A percentile compares a stretch with the other conserved stretches of the same genome.
phyloP scores from a whole-genome alignment of 192 early-diverging fungal genomes.

The Backusella circina region DNA sequence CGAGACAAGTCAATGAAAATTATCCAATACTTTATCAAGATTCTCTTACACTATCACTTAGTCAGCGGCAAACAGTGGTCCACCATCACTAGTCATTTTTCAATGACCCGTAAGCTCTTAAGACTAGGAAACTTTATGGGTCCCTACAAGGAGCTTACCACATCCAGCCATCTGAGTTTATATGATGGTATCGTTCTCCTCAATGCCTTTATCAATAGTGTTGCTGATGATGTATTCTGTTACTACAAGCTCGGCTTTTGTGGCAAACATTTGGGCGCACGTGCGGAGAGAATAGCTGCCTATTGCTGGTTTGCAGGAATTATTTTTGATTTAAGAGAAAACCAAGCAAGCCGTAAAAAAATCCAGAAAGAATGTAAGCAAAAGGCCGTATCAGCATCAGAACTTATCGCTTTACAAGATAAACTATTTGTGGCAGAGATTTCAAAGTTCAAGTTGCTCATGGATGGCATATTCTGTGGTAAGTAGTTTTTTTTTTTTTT shows the following conservation, averaged over 20 bases:
- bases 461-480: slow-evolving; percentile 77
- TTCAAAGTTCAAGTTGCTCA: slow-evolving; percentile 59
- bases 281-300: slow-evolving; percentile 57
- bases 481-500: slow-evolving; percentile 22
- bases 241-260: slow-evolving; percentile 66
- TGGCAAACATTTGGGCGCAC: slow-evolving; percentile 43
- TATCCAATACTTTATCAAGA: slow-evolving; percentile 72
- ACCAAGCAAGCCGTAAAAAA: slow-evolving; percentile 30
- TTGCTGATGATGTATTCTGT: slow-evolving; percentile 75
- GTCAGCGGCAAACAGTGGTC: slow-evolving; percentile 31
- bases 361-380: slow-evolving; percentile 12
- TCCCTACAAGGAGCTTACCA: slow-evolving; percentile 51
- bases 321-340: slow-evolving; percentile 60
- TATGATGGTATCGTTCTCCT: slow-evolving; percentile 5
- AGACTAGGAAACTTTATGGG: slow-evolving; percentile 69
- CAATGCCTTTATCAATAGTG: slow-evolving; percentile 47
- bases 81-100: slow-evolving; percentile 64
- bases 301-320: slow-evolving; percentile 70
- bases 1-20: slow-evolving; percentile 82
- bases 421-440: slow-evolving; percentile 32
- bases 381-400: slow-evolving; percentile 4
- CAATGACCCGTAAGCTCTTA: slow-evolving; percentile 70
- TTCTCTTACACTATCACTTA: slow-evolving; percentile 53
- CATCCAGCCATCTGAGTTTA: background rate
- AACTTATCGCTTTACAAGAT: slow-evolving; percentile 8